Conservation (phyloP, 2,329 filamentous ascomycete species). For the Truncatella angustata region DNA sequence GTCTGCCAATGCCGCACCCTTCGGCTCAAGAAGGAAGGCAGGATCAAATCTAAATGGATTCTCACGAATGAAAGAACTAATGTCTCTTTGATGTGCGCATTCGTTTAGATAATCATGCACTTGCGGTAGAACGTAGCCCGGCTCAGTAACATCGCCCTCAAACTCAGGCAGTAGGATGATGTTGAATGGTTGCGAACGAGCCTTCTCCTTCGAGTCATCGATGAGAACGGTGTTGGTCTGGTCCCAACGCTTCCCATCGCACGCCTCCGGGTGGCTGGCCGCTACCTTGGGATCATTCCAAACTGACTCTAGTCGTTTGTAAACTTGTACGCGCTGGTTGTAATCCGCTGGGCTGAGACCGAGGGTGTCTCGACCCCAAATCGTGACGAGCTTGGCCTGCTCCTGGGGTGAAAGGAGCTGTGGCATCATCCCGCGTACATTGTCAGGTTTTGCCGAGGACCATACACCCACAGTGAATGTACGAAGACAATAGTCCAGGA, state of each 20-base stretch:
- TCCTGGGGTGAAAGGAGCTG: slow-evolving; percentile 59
- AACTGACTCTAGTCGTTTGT: slow-evolving; percentile 75
- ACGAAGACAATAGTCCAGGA: slow-evolving; percentile 71
- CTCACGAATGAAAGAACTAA: slow-evolving; percentile 59
- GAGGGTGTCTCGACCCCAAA: slow-evolving; percentile 79
- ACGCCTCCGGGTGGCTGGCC: slow-evolving; percentile 41
- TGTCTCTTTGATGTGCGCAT: slow-evolving; percentile 53
- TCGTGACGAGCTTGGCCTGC: slow-evolving; percentile 56
- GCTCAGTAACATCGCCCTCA: slow-evolving; percentile 41
- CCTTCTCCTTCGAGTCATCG: slow-evolving; percentile 83
- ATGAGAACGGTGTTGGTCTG: slow-evolving; percentile 87
- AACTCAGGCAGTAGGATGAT: slow-evolving; percentile 81
- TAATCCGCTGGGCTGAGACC: slow-evolving; percentile 66
- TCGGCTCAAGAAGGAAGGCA: slow-evolving; percentile 15
- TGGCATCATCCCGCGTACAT: slow-evolving; percentile 67
- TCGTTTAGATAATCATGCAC: slow-evolving; percentile 62
- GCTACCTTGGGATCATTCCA: slow-evolving; percentile 58
- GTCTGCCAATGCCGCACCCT: not conserved
- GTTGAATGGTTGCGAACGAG: slow-evolving; percentile 78
- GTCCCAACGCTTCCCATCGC: slow-evolving; percentile 56
- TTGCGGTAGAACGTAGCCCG: slow-evolving; percentile 47
- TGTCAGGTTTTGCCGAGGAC: slow-evolving; percentile 78
- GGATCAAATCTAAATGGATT: slow-evolving; percentile 45
- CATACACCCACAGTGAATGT: slow-evolving; percentile 83
- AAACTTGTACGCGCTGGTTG: slow-evolving; percentile 72